A percentile compares a stretch with the other conserved stretches of the same genome.
These are phyloP conservation scores for Lactifluus pinguis DNA, from an alignment of 768 basidiomycete species.

Conservation along the genomic window DNA sequence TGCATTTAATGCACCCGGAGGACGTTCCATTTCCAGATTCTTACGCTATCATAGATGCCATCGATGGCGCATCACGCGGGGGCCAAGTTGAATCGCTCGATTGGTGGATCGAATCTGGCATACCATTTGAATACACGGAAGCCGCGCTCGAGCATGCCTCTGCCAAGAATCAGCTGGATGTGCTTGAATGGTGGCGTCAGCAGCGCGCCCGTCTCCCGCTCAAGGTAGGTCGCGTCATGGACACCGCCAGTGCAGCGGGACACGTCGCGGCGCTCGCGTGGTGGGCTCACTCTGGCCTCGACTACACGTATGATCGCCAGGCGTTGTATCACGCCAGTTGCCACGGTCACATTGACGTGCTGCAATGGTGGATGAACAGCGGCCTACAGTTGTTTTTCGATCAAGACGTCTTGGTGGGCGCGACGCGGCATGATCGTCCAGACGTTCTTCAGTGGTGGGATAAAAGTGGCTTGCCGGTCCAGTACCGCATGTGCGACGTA, in stretches of 20 bases:
- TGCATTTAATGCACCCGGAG: slow-evolving; percentile 50
- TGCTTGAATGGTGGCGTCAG: slow-evolving; percentile 78
- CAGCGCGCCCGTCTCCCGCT: slow-evolving; percentile 48
- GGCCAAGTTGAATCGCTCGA: slow-evolving; percentile 68
- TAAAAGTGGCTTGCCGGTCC: slow-evolving; percentile 64
- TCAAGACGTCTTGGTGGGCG: slow-evolving; percentile 68
- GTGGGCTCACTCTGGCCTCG: slow-evolving; percentile 75
- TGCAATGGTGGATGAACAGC: slow-evolving; percentile 78
- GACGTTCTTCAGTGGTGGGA: slow-evolving; percentile 89
- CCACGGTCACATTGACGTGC: slow-evolving; percentile 68
- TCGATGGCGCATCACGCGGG: slow-evolving; percentile 71
- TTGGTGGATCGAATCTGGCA: slow-evolving; percentile 70
- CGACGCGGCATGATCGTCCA: slow-evolving; percentile 72
- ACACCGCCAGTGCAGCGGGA: slow-evolving; percentile 73
- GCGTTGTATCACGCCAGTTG: slow-evolving; percentile 73
- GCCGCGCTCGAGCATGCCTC: slow-evolving; percentile 73
- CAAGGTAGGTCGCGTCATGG: slow-evolving; percentile 79
- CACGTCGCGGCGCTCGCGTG: slow-evolving; percentile 71
- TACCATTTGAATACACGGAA: slow-evolving; percentile 67
- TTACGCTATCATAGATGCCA: slow-evolving; percentile 52
- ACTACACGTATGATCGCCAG: slow-evolving; percentile 68
- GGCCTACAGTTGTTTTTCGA: slow-evolving; percentile 74
- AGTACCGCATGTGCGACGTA: slow-evolving; percentile 86
- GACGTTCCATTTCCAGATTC: slow-evolving; percentile 47
- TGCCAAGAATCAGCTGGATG: slow-evolving; percentile 63